These are phyloP conservation scores for Malus sieversii DNA, from an alignment of 306 rosid genomes.

Conservation along the genomic window DNA sequence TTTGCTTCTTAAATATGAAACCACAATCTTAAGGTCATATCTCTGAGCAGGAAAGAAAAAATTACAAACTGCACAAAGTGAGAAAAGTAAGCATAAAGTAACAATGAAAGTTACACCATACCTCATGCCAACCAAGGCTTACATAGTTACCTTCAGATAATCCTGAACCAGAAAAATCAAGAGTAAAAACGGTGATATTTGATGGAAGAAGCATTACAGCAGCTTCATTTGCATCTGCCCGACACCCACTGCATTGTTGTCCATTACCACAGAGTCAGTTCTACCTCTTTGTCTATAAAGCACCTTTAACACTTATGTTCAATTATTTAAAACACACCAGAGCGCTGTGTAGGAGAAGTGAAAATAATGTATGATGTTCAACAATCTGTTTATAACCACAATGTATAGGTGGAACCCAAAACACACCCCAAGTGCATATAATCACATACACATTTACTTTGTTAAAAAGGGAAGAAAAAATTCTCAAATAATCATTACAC, in stretches of 20 bases:
- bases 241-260: slow-evolving; percentile 80
- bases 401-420: neutral
- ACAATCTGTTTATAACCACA: neutral
- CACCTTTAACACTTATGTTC: neutral
- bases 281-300: neutral
- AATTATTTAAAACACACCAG: slow-evolving; percentile 4
- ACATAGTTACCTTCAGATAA: slow-evolving; percentile 89
- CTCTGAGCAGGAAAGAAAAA: slow-evolving; percentile 43
- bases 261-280: slow-evolving; percentile 21
- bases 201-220: slow-evolving; percentile 90
- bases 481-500: slow-evolving; percentile 7
- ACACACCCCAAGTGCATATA: neutral
- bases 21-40: slow-evolving; percentile 86
- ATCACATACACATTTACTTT: neutral
- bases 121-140: slow-evolving; percentile 99
- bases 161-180: slow-evolving; percentile 97
- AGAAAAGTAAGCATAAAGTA: slow-evolving; percentile 15
- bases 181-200: slow-evolving; percentile 89
- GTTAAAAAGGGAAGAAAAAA: neutral
- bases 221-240: slow-evolving; percentile 97
- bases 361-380: neutral
- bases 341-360: slow-evolving; percentile 2
- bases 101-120: slow-evolving; percentile 28
- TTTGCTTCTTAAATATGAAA: slow-evolving; percentile 73
- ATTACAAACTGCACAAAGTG: slow-evolving; percentile 16